Evolutionary conservation across 2,329 filamentous ascomycete genomes (phyloP).

Genomic region (Arachnomyces sp.): DNA sequence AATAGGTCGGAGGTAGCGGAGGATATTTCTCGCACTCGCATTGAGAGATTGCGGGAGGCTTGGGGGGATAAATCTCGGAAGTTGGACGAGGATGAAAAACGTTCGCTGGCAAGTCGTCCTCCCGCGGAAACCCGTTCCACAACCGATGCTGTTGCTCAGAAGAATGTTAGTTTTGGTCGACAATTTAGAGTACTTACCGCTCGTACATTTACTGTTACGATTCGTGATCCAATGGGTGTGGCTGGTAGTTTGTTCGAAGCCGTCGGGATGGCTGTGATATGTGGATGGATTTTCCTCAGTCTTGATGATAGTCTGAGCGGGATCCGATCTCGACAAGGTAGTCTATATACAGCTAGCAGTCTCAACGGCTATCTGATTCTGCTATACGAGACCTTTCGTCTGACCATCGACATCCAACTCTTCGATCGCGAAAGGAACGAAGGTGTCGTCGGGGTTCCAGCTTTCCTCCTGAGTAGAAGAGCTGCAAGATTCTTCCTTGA

Average conservation of each 20-base stretch:
- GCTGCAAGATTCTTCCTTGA: slow-evolving; percentile 63
- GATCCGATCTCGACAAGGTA: slow-evolving; percentile 66
- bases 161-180: slow-evolving; percentile 51
- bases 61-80: slow-evolving; percentile 41
- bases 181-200: slow-evolving; percentile 61
- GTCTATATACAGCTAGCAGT: slow-evolving; percentile 62
- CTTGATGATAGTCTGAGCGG: slow-evolving; percentile 60
- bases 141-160: slow-evolving; percentile 17
- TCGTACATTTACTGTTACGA: slow-evolving; percentile 63
- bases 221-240: slow-evolving; percentile 71
- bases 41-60: slow-evolving; percentile 52
- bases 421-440: slow-evolving; percentile 72
- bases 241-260: slow-evolving; percentile 63
- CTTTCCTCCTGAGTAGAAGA: slow-evolving; percentile 63
- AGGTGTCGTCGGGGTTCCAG: slow-evolving; percentile 61
- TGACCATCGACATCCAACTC: slow-evolving; percentile 65
- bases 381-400: slow-evolving; percentile 66
- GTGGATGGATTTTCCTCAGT: slow-evolving; percentile 64
- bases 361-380: slow-evolving; percentile 71
- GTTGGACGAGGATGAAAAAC: slow-evolving; percentile 6
- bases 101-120: not conserved
- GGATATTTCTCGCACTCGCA: slow-evolving; percentile 49
- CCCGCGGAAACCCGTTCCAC: not conserved
- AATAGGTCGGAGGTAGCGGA: slow-evolving; percentile 63
- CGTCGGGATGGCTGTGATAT: slow-evolving; percentile 61